Conservation (phyloP, 257 asterid species). For the Solanum bukasovii region DNA sequence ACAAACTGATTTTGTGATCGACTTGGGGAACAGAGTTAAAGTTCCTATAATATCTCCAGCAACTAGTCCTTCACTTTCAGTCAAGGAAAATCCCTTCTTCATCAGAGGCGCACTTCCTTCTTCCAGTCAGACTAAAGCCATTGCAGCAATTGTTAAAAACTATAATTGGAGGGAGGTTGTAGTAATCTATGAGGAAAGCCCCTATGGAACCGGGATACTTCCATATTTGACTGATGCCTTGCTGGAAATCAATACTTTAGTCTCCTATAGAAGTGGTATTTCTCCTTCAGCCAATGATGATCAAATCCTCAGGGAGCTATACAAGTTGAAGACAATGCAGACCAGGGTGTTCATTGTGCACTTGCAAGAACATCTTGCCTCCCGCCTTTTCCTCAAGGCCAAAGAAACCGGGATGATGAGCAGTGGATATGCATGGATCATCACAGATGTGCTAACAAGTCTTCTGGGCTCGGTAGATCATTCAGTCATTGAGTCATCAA, state of each 20-base stretch:
- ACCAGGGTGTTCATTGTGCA: slow-evolving; percentile 42
- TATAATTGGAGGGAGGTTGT: slow-evolving; percentile 39
- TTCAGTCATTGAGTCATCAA: slow-evolving; percentile 22
- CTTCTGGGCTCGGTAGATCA: slow-evolving; percentile 16
- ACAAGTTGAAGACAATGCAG: slow-evolving; percentile 23
- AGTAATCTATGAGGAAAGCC: too few species aligned
- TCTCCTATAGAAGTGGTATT: slow-evolving; percentile 18
- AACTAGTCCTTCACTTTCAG: too few species aligned
- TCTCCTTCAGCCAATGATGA: slow-evolving; percentile 26
- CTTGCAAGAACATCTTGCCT: slow-evolving; percentile 21
- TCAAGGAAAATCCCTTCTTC: too few species aligned
- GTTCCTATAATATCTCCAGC: too few species aligned
- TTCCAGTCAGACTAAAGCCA: neutral
- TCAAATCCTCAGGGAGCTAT: slow-evolving; percentile 18
- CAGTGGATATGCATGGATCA: slow-evolving; percentile 37
- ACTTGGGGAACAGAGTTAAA: too few species aligned
- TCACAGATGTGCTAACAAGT: slow-evolving; percentile 33
- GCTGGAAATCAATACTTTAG: slow-evolving; percentile 1
- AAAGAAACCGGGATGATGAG: slow-evolving; percentile 33
- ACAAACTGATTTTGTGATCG: too few species aligned
- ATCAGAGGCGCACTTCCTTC: too few species aligned
- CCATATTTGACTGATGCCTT: slow-evolving; percentile 23
- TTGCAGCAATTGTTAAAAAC: slow-evolving; percentile 28
- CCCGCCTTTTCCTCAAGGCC: slow-evolving; percentile 27
- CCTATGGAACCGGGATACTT: too few species aligned